phyloP scores from a whole-genome alignment of 2,329 filamentous ascomycete species.

The Massarina eburnea region DNA sequence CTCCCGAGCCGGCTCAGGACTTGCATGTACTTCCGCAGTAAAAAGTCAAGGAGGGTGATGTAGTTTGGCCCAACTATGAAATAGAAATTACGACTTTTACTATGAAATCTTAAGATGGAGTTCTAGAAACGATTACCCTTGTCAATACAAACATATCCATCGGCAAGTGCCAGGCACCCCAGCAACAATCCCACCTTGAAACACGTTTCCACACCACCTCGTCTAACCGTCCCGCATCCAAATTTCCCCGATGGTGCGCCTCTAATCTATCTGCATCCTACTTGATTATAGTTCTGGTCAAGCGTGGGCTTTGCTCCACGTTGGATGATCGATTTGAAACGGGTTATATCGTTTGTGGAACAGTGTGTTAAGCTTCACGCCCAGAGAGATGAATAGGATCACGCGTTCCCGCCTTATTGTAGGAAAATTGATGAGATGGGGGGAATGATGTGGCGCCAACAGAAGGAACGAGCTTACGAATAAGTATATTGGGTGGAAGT shows the following conservation, averaged over 20 bases:
- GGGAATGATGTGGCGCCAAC: neutral
- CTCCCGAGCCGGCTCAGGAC: no score
- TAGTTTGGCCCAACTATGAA: no score
- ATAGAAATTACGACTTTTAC: no score
- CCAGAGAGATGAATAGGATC: slow-evolving; percentile 9
- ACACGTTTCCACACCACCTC: slow-evolving; percentile 6
- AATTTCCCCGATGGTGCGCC: slow-evolving; percentile 7
- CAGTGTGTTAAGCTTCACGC: slow-evolving; percentile 5
- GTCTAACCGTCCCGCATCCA: slow-evolving; percentile 1
- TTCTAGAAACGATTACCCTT: no score
- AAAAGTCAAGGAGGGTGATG: no score
- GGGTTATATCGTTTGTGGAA: neutral
- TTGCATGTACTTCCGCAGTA: no score
- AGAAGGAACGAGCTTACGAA: neutral
- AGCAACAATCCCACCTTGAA: slow-evolving; percentile 12
- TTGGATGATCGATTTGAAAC: neutral
- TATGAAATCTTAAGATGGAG: no score
- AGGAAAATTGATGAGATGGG: neutral
- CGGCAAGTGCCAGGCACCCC: slow-evolving; percentile 7
- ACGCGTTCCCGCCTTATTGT: neutral
- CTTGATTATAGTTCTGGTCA: neutral
- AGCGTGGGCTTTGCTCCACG: neutral
- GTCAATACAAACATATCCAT: no score
- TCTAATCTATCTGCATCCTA: neutral
- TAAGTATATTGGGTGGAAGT: neutral